These are phyloP conservation scores for Mortierella sp. DNA, from an alignment of 371 early-diverging fungal species.

Conservation along the genomic window DNA sequence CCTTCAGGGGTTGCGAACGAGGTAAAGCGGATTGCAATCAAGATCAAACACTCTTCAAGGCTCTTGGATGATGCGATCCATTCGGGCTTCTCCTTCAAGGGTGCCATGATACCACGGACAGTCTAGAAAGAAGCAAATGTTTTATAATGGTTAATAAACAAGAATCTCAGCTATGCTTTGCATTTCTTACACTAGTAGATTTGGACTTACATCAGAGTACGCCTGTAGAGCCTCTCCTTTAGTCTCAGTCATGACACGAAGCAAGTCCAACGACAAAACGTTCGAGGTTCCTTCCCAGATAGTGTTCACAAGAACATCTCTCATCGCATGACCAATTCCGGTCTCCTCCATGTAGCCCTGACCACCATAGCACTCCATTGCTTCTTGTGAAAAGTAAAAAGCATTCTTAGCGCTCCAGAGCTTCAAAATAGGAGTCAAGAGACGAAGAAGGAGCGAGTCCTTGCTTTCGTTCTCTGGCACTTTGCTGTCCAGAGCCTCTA, in stretches of 20 bases:
- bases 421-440: slow-evolving; percentile 77
- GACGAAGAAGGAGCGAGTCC: slow-evolving; percentile 64
- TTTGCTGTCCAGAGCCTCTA: slow-evolving; percentile 57
- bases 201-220: slow-evolving; percentile 56
- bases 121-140: slow-evolving; percentile 14
- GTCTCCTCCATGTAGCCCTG: slow-evolving; percentile 82
- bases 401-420: slow-evolving; percentile 68
- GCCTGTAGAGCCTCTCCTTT: slow-evolving; percentile 55
- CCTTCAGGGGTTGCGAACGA: slow-evolving; percentile 34
- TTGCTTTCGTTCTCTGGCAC: slow-evolving; percentile 30
- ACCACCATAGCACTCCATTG: slow-evolving; percentile 78
- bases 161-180: not conserved
- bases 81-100: slow-evolving; percentile 11
- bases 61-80: slow-evolving; percentile 43
- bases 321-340: slow-evolving; percentile 66
- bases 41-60: slow-evolving; percentile 47
- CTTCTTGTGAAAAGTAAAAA: slow-evolving; percentile 64
- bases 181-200: not conserved
- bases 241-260: slow-evolving; percentile 69
- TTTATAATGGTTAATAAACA: not conserved
- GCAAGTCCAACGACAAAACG: slow-evolving; percentile 73
- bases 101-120: slow-evolving; percentile 37
- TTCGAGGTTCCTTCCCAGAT: slow-evolving; percentile 83
- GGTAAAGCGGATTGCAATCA: slow-evolving; percentile 53
- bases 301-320: slow-evolving; percentile 76